Conservation (phyloP, 352 stramenopile genomes). For the Elongisporangium senticosum region DNA sequence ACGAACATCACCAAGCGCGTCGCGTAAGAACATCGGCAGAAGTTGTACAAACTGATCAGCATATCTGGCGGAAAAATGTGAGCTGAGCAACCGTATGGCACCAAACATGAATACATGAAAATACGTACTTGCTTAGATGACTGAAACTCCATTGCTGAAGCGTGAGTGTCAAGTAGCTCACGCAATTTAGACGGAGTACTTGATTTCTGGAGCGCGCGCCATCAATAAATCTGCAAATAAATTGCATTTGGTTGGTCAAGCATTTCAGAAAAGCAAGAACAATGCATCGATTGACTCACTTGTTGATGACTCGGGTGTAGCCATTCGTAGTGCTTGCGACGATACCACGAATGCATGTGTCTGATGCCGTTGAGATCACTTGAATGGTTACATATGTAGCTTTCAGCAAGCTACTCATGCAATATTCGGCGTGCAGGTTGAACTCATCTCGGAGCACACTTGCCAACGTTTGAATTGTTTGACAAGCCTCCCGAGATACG, state of each 20-base stretch:
- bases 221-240: slow-evolving; percentile 55
- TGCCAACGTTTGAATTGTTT: slow-evolving; percentile 60
- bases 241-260: neutral
- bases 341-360: slow-evolving; percentile 67
- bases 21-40: slow-evolving; percentile 51
- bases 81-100: neutral
- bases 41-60: slow-evolving; percentile 52
- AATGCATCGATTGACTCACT: slow-evolving; percentile 29
- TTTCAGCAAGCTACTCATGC: slow-evolving; percentile 66
- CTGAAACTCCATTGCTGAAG: slow-evolving; percentile 54
- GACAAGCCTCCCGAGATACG: slow-evolving; percentile 68
- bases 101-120: neutral
- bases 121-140: slow-evolving; percentile 68
- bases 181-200: slow-evolving; percentile 63
- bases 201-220: slow-evolving; percentile 71
- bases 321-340: slow-evolving; percentile 71
- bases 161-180: slow-evolving; percentile 72
- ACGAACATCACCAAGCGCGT: slow-evolving; percentile 71
- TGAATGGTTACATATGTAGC: slow-evolving; percentile 86
- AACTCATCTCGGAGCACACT: slow-evolving; percentile 65
- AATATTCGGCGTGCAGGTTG: slow-evolving; percentile 70
- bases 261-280: neutral
- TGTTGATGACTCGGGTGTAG: slow-evolving; percentile 64
- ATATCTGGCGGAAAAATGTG: slow-evolving; percentile 26
- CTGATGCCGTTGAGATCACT: slow-evolving; percentile 72